Conservation (phyloP, 108 stramenopile genomes). For the Parietichytrium sp. region DNA sequence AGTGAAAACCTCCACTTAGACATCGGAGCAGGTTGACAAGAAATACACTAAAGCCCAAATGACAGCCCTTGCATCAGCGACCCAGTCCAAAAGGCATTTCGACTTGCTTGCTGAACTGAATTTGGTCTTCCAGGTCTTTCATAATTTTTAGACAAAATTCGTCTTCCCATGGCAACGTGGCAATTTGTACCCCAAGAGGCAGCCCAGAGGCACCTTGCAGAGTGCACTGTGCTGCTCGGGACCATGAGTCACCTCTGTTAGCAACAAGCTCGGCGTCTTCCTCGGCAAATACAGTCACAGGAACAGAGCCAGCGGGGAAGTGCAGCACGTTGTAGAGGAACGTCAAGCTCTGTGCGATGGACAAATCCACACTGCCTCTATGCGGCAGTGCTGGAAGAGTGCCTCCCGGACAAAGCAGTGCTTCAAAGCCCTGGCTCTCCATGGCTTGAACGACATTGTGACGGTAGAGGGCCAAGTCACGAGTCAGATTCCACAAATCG, state of each 20-base stretch:
- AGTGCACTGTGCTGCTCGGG: constrained; percentile 36
- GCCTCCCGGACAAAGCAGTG: constrained; percentile 46
- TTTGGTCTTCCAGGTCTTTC: constrained; percentile 46
- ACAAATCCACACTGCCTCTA: constrained; percentile 38
- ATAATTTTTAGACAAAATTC: constrained; percentile 53
- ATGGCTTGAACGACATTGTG: constrained; percentile 37
- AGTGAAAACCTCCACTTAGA: too few species aligned
- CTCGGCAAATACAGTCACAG: constrained; percentile 49
- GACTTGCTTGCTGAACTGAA: background rate
- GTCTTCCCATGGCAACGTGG: constrained; percentile 51
- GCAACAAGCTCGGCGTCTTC: constrained; percentile 48
- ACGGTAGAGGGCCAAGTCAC: constrained; percentile 50
- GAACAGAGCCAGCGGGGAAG: constrained; percentile 57
- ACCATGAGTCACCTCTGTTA: constrained; percentile 38
- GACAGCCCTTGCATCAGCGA: too few species aligned
- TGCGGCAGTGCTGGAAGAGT: constrained; percentile 55
- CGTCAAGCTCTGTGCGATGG: constrained; percentile 42
- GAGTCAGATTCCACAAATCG: constrained; percentile 46
- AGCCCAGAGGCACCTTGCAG: constrained; percentile 48
- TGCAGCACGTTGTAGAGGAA: constrained; percentile 53
- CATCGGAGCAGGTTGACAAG: too few species aligned
- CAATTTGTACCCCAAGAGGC: constrained; percentile 55
- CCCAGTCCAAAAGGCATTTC: too few species aligned
- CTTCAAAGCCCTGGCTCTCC: constrained; percentile 43
- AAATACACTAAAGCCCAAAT: too few species aligned